These are phyloP conservation scores for Trichosporon asahii DNA, from an alignment of 1,284 basidiomycete genomes.

Conservation along the genomic window DNA sequence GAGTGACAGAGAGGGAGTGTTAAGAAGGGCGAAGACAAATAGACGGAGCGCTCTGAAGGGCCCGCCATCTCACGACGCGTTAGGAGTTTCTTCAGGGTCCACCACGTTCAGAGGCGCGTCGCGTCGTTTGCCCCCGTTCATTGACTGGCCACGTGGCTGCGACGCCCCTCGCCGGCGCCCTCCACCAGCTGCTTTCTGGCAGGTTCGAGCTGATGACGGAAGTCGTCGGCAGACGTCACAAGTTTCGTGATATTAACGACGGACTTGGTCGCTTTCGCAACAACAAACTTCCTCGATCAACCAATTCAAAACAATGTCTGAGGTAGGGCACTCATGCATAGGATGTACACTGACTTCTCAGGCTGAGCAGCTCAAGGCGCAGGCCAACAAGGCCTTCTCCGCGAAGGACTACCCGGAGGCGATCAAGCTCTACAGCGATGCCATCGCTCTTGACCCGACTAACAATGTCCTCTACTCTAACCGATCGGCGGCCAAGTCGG, in stretches of 20 bases:
- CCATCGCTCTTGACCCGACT: constrained; percentile 73
- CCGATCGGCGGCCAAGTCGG: constrained; percentile 81
- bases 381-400: constrained; percentile 93
- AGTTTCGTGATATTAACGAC: neutral
- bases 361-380: constrained; percentile 71
- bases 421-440: constrained; percentile 75
- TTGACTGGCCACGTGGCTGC: neutral
- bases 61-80: constrained; percentile 6
- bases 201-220: constrained; percentile 3
- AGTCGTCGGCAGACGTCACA: neutral
- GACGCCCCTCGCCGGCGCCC: neutral
- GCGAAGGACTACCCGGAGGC: constrained; percentile 89
- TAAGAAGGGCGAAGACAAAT: neutral
- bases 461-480: constrained; percentile 93
- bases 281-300: neutral
- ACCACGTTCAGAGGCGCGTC: constrained; percentile 1
- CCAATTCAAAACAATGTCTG: constrained; percentile 21
- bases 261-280: neutral
- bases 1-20: constrained; percentile 3
- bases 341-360: constrained; percentile 19
- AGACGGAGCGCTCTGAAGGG: neutral
- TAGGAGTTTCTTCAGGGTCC: constrained; percentile 5
- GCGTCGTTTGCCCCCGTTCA: neutral
- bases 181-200: constrained; percentile 1
- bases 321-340: constrained; percentile 22